Evolutionary conservation across 306 rosid genomes (phyloP).

Genomic region (Mimosa bimucronata): DNA sequence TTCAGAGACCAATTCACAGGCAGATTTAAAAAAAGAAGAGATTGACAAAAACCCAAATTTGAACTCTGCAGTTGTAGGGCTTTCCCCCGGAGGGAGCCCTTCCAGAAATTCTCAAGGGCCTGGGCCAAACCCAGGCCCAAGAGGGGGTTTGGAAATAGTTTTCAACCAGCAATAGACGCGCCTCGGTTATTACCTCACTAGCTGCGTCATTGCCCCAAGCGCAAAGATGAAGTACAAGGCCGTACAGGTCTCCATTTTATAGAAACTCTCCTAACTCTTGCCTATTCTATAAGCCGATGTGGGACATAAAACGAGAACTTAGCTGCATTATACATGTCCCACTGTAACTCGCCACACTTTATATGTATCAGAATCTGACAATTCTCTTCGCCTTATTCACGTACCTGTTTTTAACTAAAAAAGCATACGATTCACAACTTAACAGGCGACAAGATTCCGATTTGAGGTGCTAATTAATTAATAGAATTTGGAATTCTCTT

Average conservation of each 20-base stretch:
- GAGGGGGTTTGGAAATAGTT: conserved; percentile 22
- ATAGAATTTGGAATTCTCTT: no score
- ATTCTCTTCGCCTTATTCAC: not conserved
- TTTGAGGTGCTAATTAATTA: no score
- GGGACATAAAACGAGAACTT: not conserved
- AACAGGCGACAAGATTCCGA: no score
- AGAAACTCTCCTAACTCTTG: not conserved
- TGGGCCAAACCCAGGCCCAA: conserved; percentile 25
- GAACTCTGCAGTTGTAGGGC: no score
- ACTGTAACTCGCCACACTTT: no score
- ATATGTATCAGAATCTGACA: not conserved
- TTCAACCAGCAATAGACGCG: conserved; percentile 30
- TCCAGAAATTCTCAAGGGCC: conserved; percentile 29
- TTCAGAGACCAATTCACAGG: no score
- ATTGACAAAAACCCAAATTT: no score
- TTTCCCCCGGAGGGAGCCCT: conserved; percentile 9
- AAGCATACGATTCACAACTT: not conserved
- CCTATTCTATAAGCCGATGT: not conserved
- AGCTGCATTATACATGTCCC: no score
- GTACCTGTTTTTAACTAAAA: not conserved
- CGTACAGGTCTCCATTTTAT: not conserved
- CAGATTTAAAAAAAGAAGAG: no score
- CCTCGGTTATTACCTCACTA: conserved; percentile 23
- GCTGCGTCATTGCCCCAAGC: conserved; percentile 31
- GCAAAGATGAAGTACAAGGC: not conserved